Evolutionary conservation across 192 early-diverging fungal genomes (phyloP).

Genomic region (Neocallimastix lanati): DNA sequence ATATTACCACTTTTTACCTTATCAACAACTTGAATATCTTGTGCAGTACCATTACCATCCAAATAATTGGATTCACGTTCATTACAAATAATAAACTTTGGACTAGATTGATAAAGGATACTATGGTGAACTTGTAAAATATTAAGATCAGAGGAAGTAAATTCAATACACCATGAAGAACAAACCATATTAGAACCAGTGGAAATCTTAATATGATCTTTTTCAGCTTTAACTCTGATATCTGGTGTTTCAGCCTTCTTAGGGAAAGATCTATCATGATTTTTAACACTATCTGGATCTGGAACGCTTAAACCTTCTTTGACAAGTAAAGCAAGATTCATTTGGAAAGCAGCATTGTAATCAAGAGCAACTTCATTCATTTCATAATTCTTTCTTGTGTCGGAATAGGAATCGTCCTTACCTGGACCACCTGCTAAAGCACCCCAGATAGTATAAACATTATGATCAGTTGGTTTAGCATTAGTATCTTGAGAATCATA

Average conservation of each 20-base stretch:
- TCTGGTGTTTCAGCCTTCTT: background rate
- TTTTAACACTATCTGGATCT: background rate
- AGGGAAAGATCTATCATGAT: background rate
- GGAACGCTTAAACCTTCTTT: background rate
- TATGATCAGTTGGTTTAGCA: slow-evolving; percentile 7
- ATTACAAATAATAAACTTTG: background rate
- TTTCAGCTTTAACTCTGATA: background rate
- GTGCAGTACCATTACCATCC: background rate
- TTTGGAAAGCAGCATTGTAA: background rate
- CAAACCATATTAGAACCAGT: background rate
- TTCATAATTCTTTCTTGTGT: background rate
- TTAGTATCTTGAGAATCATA: slow-evolving; percentile 6
- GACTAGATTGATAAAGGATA: background rate
- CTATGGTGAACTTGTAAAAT: background rate
- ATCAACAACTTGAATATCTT: background rate
- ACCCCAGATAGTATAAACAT: slow-evolving; percentile 23
- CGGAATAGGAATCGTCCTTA: slow-evolving; percentile 12
- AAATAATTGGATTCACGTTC: background rate
- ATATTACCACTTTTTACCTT: background rate
- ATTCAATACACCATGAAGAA: background rate
- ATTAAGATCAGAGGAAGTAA: background rate
- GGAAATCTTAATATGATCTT: background rate
- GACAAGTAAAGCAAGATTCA: background rate
- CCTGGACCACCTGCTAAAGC: slow-evolving; percentile 34
- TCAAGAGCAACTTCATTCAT: background rate